A percentile compares a stretch with the other conserved stretches of the same genome.
These are phyloP conservation scores for Albophoma yamanashiensis DNA, from an alignment of 2,329 filamentous ascomycete genomes.

Conservation along the genomic window DNA sequence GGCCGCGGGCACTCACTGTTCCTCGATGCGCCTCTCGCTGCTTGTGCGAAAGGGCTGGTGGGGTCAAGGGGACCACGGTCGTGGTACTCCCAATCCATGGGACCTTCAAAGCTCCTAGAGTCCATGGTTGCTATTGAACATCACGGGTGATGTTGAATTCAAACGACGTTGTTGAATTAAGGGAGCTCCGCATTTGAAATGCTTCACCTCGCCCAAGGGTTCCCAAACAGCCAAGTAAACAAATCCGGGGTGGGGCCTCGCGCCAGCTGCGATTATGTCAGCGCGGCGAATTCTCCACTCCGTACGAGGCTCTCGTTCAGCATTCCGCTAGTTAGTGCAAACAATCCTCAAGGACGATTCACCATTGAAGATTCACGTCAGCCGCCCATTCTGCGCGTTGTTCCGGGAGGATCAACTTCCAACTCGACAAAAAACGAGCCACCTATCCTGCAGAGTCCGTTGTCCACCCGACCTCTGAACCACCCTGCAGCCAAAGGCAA, in stretches of 20 bases:
- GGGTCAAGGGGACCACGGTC: conserved; percentile 45
- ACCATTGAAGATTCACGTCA: neutral
- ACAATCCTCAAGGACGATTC: neutral
- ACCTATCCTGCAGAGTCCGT: neutral
- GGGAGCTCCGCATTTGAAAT: neutral
- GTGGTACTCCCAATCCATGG: conserved; percentile 59
- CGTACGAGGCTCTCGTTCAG: neutral
- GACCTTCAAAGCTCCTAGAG: conserved; percentile 46
- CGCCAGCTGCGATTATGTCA: conserved; percentile 17
- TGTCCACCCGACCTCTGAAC: neutral
- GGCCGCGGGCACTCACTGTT: conserved; percentile 25
- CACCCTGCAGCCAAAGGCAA: neutral
- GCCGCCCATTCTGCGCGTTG: neutral
- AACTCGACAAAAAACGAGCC: neutral
- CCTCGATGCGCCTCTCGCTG: conserved; percentile 28
- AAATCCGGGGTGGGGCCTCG: conserved; percentile 12
- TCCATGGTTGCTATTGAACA: conserved; percentile 28
- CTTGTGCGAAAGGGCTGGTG: conserved; percentile 50
- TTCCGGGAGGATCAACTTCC: neutral
- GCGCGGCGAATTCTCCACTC: conserved; percentile 5
- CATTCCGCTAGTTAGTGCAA: neutral
- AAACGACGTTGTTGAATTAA: neutral
- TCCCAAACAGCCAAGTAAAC: conserved; percentile 23
- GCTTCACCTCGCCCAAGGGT: conserved; percentile 11
- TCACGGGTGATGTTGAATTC: neutral